Evolutionary conservation across 176 grass and related monocot genomes (phyloP), one percentile per base, ranked within the genome.

Genomic region (Paspalum notatum): DNA sequence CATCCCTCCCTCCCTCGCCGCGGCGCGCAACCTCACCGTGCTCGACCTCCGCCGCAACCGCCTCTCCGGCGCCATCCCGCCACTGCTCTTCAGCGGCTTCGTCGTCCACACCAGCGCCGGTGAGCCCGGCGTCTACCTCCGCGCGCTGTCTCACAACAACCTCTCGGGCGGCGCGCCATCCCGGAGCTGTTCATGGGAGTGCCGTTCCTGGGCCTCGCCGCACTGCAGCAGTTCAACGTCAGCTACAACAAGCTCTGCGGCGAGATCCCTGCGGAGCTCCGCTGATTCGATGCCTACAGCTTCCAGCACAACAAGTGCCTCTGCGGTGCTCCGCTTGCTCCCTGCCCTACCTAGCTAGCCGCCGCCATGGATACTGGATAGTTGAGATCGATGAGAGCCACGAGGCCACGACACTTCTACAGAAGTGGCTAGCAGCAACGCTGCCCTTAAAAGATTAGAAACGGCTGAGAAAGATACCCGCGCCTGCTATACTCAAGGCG

Each of bases 171-270:
- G 18, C 14, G 91, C 22, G 76, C 17, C 64, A 82, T 90, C 18
- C 91, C 85, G 66, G 66, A 82, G 32, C 51, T 71, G 73, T n/a
- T n/a, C n/a, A n/a, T n/a, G n/a, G n/a, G n/a, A n/a, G n/a, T n/a
- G n/a, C n/a, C n/a, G n/a, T n/a, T n/a, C n/a, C 77, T 76, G 3
- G 69, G 54, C 5, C 52, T 87, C 26, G 2, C 13, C 20, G 43
- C 47, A n/a, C 70, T 87, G 67, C 46, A 57, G 21, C 1, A 66
- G 5, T 82, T 93, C 65, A 90, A 93, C 64, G 85, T 93, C 52
- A 87, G 91, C 71, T 93, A 93, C 74, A 93, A 93, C 63, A 20
- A 14, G 53, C 54, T 93, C n/a, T 90, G 85, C 54, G 74, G 88
- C 11, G 38, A 8, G n/a, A 76, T 93, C 4, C 91, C 87, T 5